These are phyloP conservation scores for Aleurites moluccanus DNA, from an alignment of 441 rosid species.

Conservation along the genomic window DNA sequence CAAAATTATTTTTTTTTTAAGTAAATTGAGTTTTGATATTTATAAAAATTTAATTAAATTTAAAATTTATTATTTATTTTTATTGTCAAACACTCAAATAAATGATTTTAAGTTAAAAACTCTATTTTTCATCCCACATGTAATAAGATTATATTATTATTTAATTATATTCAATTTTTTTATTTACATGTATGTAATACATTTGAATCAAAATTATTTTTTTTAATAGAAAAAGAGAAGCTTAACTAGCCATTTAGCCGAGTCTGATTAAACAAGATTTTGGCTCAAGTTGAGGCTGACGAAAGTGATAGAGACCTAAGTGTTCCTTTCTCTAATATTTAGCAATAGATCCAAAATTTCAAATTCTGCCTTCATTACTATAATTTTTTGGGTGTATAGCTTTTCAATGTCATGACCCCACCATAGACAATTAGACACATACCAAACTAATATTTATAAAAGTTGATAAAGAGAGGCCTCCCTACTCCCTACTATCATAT, in stretches of 20 bases:
- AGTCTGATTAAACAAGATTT: not conserved
- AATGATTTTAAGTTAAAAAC: no score
- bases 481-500: not conserved
- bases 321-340: conserved; percentile 28
- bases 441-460: not conserved
- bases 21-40: no score
- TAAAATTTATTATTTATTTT: no score
- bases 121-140: no score
- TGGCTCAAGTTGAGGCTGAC: conserved; percentile 17
- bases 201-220: no score
- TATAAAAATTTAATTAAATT: no score
- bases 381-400: conserved; percentile 7
- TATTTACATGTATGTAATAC: no score
- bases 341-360: conserved; percentile 7
- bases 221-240: not conserved
- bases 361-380: conserved; percentile 10
- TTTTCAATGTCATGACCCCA: conserved; percentile 35
- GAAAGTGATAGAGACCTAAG: conserved; percentile 29
- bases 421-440: conserved; percentile 14
- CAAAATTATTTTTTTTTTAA: no score
- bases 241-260: conserved; percentile 21
- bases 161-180: no score
- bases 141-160: no score
- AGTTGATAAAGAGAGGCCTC: conserved; percentile 9
- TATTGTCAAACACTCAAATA: no score